Base-by-base conservation (phyloP, 2,329 filamentous ascomycete genomes). In the Botrytis pseudocinerea region DNA sequence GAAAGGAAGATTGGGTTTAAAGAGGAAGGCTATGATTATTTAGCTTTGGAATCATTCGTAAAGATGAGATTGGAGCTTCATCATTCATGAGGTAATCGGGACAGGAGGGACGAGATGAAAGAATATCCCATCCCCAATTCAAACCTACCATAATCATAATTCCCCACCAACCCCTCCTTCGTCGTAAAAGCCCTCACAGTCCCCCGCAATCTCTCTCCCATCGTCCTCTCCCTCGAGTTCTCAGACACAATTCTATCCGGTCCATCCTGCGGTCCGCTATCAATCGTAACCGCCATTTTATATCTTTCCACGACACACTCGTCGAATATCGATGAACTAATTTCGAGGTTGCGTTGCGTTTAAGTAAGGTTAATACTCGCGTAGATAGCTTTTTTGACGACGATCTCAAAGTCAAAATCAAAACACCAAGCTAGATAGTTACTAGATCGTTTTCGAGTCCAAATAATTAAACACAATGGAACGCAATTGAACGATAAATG, bases 1-100 rank as follows among this genome's bases (percentile, higher is more conserved):
- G 82, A 97, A 97, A 0, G 95, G 95, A 35, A 97, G 83, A 77
- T 93, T 94, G 1, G 89, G 81, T 74, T 76, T 79, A 85, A 98
- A 97, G 59, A 98, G 90, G 79, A 94, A 96, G 28, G 74, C 79
- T 79, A 62, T n/a, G 35, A n/a, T 38, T 6, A 2, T 66, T 57
- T 65, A 8, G 42, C 20, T 64, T 73, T 46, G 74, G 42, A 76
- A 70, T 75, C 69, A 40, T 44, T 44, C 42, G 42, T 44, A 14
- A 44, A 44, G 42, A 44, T 44, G 42, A 44, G 42, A 44, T 44
- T 44, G 42, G 42, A 44, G 16, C 42, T 44, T 14, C 14, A 14
- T 44, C 42, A 4, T 18, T 18, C 6, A 32, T 57, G 6, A 18
- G 51, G 7, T 4, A 57, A 32, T 9, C 3, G 5, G 7, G 28